These are phyloP conservation scores for Austroboletus festivus DNA, from an alignment of 768 basidiomycete species.

Conservation along the genomic window DNA sequence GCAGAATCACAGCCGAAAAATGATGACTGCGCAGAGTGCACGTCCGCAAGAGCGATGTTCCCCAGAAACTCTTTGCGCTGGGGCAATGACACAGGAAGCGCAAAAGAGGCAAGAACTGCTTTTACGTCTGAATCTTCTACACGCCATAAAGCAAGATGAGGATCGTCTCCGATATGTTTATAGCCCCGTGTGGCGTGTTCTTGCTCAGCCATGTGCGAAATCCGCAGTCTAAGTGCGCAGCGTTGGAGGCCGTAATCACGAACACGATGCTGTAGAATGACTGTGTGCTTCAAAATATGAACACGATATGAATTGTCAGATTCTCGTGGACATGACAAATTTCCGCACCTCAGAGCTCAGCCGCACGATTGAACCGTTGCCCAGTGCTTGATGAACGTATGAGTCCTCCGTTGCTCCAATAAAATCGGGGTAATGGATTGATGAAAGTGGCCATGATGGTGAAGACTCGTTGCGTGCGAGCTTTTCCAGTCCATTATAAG, in stretches of 20 bases:
- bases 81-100: conserved; percentile 11
- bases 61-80: conserved; percentile 14
- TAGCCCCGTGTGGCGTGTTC: conserved; percentile 13
- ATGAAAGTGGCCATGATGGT: conserved; percentile 24
- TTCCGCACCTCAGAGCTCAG: conserved; percentile 15
- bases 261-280: conserved; percentile 24
- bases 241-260: conserved; percentile 24
- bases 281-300: conserved; percentile 6
- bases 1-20: conserved; percentile 13
- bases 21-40: conserved; percentile 5
- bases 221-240: conserved; percentile 12
- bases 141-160: conserved; percentile 19
- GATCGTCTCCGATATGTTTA: conserved; percentile 11
- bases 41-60: conserved; percentile 15
- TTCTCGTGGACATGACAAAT: not conserved
- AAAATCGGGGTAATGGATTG: conserved; percentile 23
- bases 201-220: conserved; percentile 2
- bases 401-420: conserved; percentile 11
- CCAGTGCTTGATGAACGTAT: conserved; percentile 9
- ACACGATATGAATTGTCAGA: not conserved
- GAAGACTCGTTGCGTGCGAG: conserved; percentile 27
- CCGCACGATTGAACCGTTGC: conserved; percentile 20
- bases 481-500: conserved; percentile 23
- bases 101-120: conserved; percentile 6
- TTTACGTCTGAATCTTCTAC: conserved; percentile 7